Evolutionary conservation across 2,329 filamentous ascomycete genomes (phyloP).

Genomic region (Penicillium janthinellum): DNA sequence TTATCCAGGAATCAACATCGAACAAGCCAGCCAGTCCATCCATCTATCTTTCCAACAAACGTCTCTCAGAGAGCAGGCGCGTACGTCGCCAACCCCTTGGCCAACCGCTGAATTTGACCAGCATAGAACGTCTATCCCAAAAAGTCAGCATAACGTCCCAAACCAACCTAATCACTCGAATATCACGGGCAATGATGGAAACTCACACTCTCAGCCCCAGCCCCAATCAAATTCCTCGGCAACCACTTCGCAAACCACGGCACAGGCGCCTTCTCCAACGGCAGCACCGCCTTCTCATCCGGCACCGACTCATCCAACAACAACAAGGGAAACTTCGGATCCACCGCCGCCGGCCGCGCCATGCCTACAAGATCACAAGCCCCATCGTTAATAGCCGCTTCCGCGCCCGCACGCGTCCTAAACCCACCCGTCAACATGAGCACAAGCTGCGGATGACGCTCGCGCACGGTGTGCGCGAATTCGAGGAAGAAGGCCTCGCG

Average conservation of each 20-base stretch:
- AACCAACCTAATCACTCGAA: not conserved
- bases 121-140: constrained; percentile 21
- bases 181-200: not conserved
- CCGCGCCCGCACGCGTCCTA: constrained; percentile 55
- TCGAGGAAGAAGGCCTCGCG: constrained; percentile 71
- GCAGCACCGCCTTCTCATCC: constrained; percentile 29
- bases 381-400: constrained; percentile 49
- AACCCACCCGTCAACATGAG: constrained; percentile 67
- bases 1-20: not conserved
- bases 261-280: constrained; percentile 27
- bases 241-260: constrained; percentile 29
- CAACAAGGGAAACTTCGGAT: constrained; percentile 45
- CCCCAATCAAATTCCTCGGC: constrained; percentile 30
- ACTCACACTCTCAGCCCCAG: constrained; percentile 36
- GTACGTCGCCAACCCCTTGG: constrained; percentile 21
- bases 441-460: constrained; percentile 47
- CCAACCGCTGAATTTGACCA: constrained; percentile 23
- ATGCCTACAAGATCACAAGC: constrained; percentile 56
- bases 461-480: constrained; percentile 59
- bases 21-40: not conserved
- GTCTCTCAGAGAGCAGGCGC: constrained; percentile 17
- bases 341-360: constrained; percentile 49
- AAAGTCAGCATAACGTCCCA: constrained; percentile 13
- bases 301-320: constrained; percentile 33
- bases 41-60: not conserved